Evolutionary conservation across 83 land plant genomes (phyloP), one percentile per base, ranked within the genome.

Genomic region (Picea abies): DNA sequence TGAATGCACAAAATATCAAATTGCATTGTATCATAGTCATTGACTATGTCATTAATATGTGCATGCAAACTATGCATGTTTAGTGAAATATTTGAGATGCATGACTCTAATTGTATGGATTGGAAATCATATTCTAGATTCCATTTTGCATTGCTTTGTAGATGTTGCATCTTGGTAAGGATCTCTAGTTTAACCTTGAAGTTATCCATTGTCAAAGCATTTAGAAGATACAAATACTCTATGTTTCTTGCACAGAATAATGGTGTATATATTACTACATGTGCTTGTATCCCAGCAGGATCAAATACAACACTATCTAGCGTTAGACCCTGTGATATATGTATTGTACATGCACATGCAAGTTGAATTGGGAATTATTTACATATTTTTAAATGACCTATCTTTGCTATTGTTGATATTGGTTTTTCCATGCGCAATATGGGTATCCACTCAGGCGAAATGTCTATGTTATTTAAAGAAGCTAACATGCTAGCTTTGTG

Each of bases 381-480:
- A 0, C n/a, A 1, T 0, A 2, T 25, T 11, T 12, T 25, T 0
- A 2, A 10, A 8, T 7, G 69, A 1, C 0, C 15, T 0, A 3
- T 68, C 2, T 3, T 12, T 62, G 1, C 0, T 62, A 15, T n/a
- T 3, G 14, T 3, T 2, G 14, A 29, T 3, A 12, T 41, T 41
- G 39, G 19, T 12, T 3, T 68, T 1, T 4, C 4, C 1, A 29
- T 29, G 10, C 17, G 5, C 8, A 29, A 1, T 2, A 68, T 68
- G 0, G 0, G 39, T 32, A 25, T 4, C 71, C 11, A 68, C 0
- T 29, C 17, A 0, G 26, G 0, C 12, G 0, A 7, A 23, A 29
- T 15, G 0, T 12, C 14, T 0, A 0, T 7, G 0, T 3, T 29
- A 2, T 29, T 12, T 14, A 68, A 0, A 14, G 26, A 37, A 26